These are phyloP conservation scores for Echium plantagineum DNA, from an alignment of 257 asterid species.

Conservation along the genomic window DNA sequence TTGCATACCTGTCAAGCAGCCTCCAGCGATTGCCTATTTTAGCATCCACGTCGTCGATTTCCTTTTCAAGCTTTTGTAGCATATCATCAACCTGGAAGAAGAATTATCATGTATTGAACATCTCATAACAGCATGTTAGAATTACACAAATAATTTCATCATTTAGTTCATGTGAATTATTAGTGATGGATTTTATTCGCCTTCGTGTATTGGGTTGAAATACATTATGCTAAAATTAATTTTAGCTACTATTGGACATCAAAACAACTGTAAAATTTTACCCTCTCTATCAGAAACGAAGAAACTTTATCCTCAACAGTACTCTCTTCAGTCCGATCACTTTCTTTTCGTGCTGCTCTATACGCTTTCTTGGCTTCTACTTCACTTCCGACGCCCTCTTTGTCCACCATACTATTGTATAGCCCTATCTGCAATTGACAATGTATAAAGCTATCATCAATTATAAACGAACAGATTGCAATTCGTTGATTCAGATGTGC, in stretches of 20 bases:
- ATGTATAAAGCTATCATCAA: background rate
- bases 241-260: background rate
- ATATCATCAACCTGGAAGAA: conserved; percentile 75
- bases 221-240: no score
- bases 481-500: no score
- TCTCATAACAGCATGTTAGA: conserved; percentile 9
- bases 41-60: conserved; percentile 90
- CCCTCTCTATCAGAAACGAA: conserved; percentile 83
- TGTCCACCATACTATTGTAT: conserved; percentile 76
- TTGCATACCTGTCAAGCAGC: conserved; percentile 76
- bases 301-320: conserved; percentile 67
- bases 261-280: conserved; percentile 9
- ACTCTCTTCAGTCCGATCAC: conserved; percentile 46
- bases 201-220: background rate
- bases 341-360: conserved; percentile 75
- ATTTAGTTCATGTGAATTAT: background rate
- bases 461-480: no score
- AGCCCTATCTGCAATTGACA: conserved; percentile 58
- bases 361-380: conserved; percentile 75
- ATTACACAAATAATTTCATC: background rate
- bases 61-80: conserved; percentile 96
- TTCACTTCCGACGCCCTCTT: conserved; percentile 66
- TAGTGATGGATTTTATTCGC: background rate
- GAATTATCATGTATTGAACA: conserved; percentile 14
- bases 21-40: conserved; percentile 90